Evolutionary conservation across 2,329 filamentous ascomycete genomes (phyloP).

Genomic region (Claviceps sp.): DNA sequence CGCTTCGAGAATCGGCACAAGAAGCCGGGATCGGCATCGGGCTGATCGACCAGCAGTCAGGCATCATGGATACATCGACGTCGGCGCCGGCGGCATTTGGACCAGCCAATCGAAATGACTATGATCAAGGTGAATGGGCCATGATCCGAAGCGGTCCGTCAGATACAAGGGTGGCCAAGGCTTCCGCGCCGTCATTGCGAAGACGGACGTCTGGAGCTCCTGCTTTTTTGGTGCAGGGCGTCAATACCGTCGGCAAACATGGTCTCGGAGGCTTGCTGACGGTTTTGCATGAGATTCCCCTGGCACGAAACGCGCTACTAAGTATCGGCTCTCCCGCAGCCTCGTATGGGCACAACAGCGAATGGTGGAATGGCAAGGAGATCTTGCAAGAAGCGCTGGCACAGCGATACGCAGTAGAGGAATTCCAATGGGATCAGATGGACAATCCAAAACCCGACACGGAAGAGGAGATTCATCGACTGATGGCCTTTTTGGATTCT

Average conservation of each 20-base stretch:
- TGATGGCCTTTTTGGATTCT: slow-evolving; percentile 49
- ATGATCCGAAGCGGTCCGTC: slow-evolving; percentile 33
- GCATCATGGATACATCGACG: slow-evolving; percentile 28
- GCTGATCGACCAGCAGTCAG: slow-evolving; percentile 33
- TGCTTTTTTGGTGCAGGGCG: slow-evolving; percentile 34
- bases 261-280: slow-evolving; percentile 41
- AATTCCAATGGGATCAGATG: slow-evolving; percentile 17
- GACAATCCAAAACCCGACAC: slow-evolving; percentile 23
- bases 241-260: slow-evolving; percentile 21
- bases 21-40: slow-evolving; percentile 36
- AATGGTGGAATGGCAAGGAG: slow-evolving; percentile 48
- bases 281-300: slow-evolving; percentile 46
- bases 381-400: slow-evolving; percentile 30
- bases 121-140: slow-evolving; percentile 44
- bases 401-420: slow-evolving; percentile 17
- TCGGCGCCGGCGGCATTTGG: slow-evolving; percentile 37
- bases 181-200: slow-evolving; percentile 26
- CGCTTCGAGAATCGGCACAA: slow-evolving; percentile 40
- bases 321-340: slow-evolving; percentile 24
- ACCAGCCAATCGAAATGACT: slow-evolving; percentile 42
- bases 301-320: slow-evolving; percentile 42
- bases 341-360: slow-evolving; percentile 40
- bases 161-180: slow-evolving; percentile 10
- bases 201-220: slow-evolving; percentile 29
- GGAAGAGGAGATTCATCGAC: slow-evolving; percentile 43